Base-by-base conservation (phyloP, 1,284 basidiomycete species). In the Microbotryomycetes sp. region DNA sequence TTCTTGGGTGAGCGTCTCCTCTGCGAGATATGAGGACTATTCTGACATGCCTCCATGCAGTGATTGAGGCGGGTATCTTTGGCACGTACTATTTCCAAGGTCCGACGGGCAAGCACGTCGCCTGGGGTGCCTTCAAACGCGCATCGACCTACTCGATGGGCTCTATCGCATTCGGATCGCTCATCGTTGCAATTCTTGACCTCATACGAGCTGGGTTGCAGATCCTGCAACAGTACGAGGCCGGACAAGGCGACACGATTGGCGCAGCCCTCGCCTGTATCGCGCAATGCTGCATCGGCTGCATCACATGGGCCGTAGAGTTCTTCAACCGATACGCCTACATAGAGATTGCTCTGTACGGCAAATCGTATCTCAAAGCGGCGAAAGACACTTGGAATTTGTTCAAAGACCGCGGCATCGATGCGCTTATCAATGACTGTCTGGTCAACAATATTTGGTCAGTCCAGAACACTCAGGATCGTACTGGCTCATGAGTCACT, bases 361-460 rank as follows among this genome's bases (percentile, higher is more conserved):
- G 91, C 26, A 93, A 94, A 76, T 77, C 84, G 1, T 94, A 93
- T 71, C 68, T 74, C 55, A 45, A 59, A 23, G 91, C 91, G n/a
- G 89, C 91, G 3, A 91, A 88, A 75, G 89, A 91, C 73, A 91
- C 91, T 0, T 94, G 89, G 89, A 80, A 81, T n/a, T 74, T 92
- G 57, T 84, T 93, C 78, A 85, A 83, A 71, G 87, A 92, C 71
- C 82, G 89, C 60, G 91, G 85, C 27, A 86, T 92, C 67, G 87
- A 89, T 71, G 88, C 87, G 1, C 76, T 94, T 18, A 81, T 91
- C 71, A 91, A 93, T 73, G 90, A 93, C 75, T 87, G 83, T 1
- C 80, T 93, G 21, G 85, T 91, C 63, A 83, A 85, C 70, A 90
- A 72, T 47, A 72, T 75, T 54, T 77, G 74, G 70, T 70, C 60